phyloP scores from a whole-genome alignment of 2,329 filamentous ascomycete genomes.

The Amesomyces nigricolor region DNA sequence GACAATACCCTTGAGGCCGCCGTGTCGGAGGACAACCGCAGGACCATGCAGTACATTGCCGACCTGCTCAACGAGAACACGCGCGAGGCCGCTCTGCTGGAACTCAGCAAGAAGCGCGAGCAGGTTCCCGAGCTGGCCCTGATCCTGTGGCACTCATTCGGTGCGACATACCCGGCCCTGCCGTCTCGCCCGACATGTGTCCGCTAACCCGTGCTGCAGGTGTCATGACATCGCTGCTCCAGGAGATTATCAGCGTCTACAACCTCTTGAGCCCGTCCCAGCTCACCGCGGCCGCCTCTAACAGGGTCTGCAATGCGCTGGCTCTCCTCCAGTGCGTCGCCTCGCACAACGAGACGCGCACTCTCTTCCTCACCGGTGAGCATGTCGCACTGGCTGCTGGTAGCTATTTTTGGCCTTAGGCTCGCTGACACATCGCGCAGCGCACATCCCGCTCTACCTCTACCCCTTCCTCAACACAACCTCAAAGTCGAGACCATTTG shows the following conservation, averaged over 20 bases:
- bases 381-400: not conserved
- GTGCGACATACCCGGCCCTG: slow-evolving; percentile 46
- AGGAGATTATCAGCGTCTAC: slow-evolving; percentile 99
- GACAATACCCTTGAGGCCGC: slow-evolving; percentile 56
- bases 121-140: slow-evolving; percentile 94
- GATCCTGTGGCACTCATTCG: slow-evolving; percentile 97
- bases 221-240: slow-evolving; percentile 94
- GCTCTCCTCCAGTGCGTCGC: slow-evolving; percentile 95
- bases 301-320: slow-evolving; percentile 94
- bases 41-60: slow-evolving; percentile 88
- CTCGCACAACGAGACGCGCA: slow-evolving; percentile 92
- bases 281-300: slow-evolving; percentile 93
- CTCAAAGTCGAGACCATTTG: slow-evolving; percentile 94
- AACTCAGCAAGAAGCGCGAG: slow-evolving; percentile 97
- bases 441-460: slow-evolving; percentile 93
- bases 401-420: not conserved
- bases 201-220: slow-evolving; percentile 46
- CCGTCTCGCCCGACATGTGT: not conserved
- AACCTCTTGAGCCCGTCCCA: slow-evolving; percentile 94
- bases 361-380: slow-evolving; percentile 85
- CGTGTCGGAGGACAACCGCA: slow-evolving; percentile 82
- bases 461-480: slow-evolving; percentile 99
- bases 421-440: slow-evolving; percentile 41
- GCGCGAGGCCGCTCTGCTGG: slow-evolving; percentile 83
- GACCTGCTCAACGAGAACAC: slow-evolving; percentile 84